These are phyloP conservation scores for Bidens hawaiensis DNA, from an alignment of 140 eudicot species.

Conservation along the genomic window DNA sequence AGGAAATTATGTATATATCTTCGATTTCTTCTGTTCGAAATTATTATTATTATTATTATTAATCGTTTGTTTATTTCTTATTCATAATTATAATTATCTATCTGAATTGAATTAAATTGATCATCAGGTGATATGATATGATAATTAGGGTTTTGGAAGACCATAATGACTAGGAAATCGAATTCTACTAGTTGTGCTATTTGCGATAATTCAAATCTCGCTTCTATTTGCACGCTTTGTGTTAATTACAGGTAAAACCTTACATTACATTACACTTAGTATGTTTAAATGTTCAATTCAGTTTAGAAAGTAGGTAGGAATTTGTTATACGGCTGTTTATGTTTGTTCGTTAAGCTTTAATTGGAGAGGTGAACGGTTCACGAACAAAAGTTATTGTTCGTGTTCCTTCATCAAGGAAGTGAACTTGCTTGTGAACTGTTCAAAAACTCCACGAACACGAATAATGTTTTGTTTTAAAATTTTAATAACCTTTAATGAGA, in stretches of 20 bases:
- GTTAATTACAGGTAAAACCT: conserved; percentile 68
- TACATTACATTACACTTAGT: neutral
- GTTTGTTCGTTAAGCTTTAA: too few species aligned
- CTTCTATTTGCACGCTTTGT: conserved; percentile 67
- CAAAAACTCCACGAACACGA: too few species aligned
- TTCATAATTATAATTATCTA: neutral
- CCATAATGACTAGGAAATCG: conserved; percentile 47
- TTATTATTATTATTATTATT: neutral
- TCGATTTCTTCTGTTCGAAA: neutral
- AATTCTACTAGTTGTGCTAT: conserved; percentile 54
- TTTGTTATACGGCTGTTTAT: too few species aligned
- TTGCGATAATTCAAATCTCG: conserved; percentile 70
- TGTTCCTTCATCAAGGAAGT: too few species aligned
- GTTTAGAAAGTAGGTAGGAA: too few species aligned
- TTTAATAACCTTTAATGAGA: too few species aligned
- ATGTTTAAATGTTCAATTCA: neutral
- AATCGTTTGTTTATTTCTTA: neutral
- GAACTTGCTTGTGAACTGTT: too few species aligned
- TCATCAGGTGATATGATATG: conserved; percentile 18
- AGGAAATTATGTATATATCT: neutral
- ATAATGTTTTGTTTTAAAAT: too few species aligned
- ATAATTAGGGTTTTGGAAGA: conserved; percentile 30
- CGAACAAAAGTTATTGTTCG: neutral
- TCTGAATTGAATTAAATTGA: neutral
- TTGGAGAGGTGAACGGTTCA: too few species aligned